These are phyloP conservation scores for Sporothrix inflata DNA, from an alignment of 2,329 filamentous ascomycete genomes.

Conservation along the genomic window DNA sequence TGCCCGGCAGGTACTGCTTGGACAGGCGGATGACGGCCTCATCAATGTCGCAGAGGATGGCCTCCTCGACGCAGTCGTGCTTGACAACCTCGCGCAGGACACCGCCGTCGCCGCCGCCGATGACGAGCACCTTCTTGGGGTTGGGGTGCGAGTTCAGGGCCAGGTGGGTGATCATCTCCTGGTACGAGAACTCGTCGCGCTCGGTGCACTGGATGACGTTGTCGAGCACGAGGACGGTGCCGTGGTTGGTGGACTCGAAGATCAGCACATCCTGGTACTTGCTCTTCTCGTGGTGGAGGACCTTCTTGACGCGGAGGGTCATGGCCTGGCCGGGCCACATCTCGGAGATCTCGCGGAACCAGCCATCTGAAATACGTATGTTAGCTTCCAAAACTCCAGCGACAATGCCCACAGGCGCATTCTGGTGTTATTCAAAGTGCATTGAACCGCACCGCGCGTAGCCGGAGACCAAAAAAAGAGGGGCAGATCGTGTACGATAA, in stretches of 20 bases:
- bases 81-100: constrained; percentile 98
- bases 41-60: constrained; percentile 96
- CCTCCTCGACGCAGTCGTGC: constrained; percentile 96
- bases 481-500: constrained; percentile 27
- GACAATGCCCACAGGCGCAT: not conserved
- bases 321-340: constrained; percentile 99
- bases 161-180: constrained; percentile 99
- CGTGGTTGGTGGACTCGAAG: constrained; percentile 97
- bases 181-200: constrained; percentile 98
- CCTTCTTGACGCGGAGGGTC: constrained; percentile 96
- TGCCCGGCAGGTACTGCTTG: constrained; percentile 95
- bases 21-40: constrained; percentile 98
- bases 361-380: constrained; percentile 73
- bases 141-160: constrained; percentile 98
- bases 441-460: not conserved
- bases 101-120: constrained; percentile 95
- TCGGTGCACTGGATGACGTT: constrained; percentile 99
- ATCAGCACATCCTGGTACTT: constrained; percentile 98
- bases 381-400: not conserved
- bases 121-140: constrained; percentile 97
- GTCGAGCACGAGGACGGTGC: constrained; percentile 94
- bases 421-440: not conserved
- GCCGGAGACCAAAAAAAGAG: constrained; percentile 12
- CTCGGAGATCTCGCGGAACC: constrained; percentile 98
- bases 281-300: constrained; percentile 98